Base-by-base conservation (phyloP, 306 rosid species). In the Geum urbanum region DNA sequence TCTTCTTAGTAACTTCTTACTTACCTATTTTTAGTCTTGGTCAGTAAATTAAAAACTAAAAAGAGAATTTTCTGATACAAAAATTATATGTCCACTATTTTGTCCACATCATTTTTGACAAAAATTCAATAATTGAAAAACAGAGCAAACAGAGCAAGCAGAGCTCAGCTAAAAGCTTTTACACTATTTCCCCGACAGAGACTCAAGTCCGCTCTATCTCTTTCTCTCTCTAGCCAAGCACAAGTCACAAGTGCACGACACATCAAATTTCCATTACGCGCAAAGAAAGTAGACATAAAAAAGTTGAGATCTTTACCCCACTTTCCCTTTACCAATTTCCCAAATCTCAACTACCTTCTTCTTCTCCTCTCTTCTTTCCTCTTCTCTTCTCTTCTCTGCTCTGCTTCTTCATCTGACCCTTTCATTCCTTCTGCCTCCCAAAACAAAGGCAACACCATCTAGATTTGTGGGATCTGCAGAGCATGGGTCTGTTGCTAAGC, bases 381-480 rank as follows among this genome's bases (percentile, higher is more conserved):
- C n/a, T n/a, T n/a, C 75, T 76, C 67, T 72, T 77, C 37, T 32
- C 37, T 32, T 70, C 48, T 35, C 9, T 59, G 40, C 44, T 58
- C 64, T 14, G 64, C 64, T 58, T 59, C 20, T 13, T 35, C 47
- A 19, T 52, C 86, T 77, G 83, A 76, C 70, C 53, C 82, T 68
- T 69, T 78, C 78, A 85, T 91, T 89, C 85, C n/a, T n/a, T 75
- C 67, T 84, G 90, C 83, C 83, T 78, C 71, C 71, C 83, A 64
- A 37, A 78, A 81, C 81, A 48, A 63, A 76, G 84, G 83, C 79
- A 82, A 24, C 56, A 63, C 37, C 37, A 32, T 32, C 70, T 85
- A 58, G 79, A 43, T 75, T 84, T 81, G 62, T 70, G 56, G 76
- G 66, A 77, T 83, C 79, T 52, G 50, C 60, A 16, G 37, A 32